phyloP scores from a whole-genome alignment of 2,329 filamentous ascomycete genomes.

The Scopulariopsis brevicaulis region DNA sequence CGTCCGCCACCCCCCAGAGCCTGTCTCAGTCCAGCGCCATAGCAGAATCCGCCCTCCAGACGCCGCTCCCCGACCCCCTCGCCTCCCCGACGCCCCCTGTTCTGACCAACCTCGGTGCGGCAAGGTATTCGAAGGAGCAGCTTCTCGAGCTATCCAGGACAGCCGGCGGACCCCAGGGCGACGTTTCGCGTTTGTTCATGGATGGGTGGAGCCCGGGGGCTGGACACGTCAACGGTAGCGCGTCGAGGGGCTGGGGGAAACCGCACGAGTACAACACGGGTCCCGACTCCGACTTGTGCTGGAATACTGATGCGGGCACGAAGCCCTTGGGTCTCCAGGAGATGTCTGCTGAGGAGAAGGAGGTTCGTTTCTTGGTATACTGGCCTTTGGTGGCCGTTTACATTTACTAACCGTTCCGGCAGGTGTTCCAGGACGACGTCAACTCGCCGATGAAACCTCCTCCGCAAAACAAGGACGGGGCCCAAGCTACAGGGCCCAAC shows the following conservation, averaged over 20 bases:
- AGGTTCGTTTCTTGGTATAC: constrained; percentile 28
- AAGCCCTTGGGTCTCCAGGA: constrained; percentile 63
- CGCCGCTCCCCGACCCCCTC: constrained; percentile 20
- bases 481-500: constrained; percentile 44
- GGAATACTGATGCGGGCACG: constrained; percentile 63
- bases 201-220: constrained; percentile 65
- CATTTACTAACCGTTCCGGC: neutral
- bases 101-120: constrained; percentile 27
- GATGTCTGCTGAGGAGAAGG: constrained; percentile 52
- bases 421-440: constrained; percentile 46
- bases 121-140: constrained; percentile 68
- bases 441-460: constrained; percentile 90
- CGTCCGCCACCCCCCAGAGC: constrained; percentile 44
- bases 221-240: constrained; percentile 48
- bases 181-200: constrained; percentile 55
- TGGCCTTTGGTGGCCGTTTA: constrained; percentile 14
- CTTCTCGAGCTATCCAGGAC: constrained; percentile 60
- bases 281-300: constrained; percentile 83
- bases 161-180: constrained; percentile 16
- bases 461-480: constrained; percentile 58
- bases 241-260: constrained; percentile 64
- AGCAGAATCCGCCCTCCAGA: neutral
- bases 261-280: constrained; percentile 60
- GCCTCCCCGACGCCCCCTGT: neutral
- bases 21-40: constrained; percentile 20